phyloP scores from a whole-genome alignment of 176 grass and related monocot genomes.

The Carex scoparia region DNA sequence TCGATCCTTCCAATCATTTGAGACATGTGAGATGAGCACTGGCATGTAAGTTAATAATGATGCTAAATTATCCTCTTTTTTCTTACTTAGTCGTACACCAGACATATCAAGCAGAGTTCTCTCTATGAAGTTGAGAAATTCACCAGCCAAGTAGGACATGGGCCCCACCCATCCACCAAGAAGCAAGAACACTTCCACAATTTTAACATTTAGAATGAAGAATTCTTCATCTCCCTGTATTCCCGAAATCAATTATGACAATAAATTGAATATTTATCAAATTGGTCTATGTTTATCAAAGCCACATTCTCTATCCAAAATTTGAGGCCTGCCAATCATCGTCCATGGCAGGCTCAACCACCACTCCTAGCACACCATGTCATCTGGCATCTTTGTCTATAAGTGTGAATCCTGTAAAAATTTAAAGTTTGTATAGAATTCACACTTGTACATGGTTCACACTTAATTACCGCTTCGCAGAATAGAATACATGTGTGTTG shows the following conservation, averaged over 20 bases:
- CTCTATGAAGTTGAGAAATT: constrained; percentile 53
- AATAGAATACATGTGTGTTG: neutral
- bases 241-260: neutral
- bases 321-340: neutral
- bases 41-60: constrained; percentile 44
- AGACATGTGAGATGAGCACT: constrained; percentile 40
- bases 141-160: constrained; percentile 36
- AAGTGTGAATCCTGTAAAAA: neutral
- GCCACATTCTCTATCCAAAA: neutral
- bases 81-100: constrained; percentile 41
- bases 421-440: neutral
- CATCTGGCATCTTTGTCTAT: neutral
- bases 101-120: neutral
- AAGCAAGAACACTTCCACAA: constrained; percentile 62
- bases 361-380: neutral
- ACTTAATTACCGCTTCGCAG: neutral
- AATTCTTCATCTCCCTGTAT: constrained; percentile 64
- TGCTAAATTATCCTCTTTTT: constrained; percentile 50
- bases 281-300: neutral
- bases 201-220: constrained; percentile 60
- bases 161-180: constrained; percentile 41
- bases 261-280: constrained; percentile 6
- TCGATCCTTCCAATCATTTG: constrained; percentile 42
- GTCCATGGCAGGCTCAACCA: neutral
- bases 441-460: neutral